Evolutionary conservation across 2,329 filamentous ascomycete genomes (phyloP).

Genomic region (Pseudocercospora vitis): DNA sequence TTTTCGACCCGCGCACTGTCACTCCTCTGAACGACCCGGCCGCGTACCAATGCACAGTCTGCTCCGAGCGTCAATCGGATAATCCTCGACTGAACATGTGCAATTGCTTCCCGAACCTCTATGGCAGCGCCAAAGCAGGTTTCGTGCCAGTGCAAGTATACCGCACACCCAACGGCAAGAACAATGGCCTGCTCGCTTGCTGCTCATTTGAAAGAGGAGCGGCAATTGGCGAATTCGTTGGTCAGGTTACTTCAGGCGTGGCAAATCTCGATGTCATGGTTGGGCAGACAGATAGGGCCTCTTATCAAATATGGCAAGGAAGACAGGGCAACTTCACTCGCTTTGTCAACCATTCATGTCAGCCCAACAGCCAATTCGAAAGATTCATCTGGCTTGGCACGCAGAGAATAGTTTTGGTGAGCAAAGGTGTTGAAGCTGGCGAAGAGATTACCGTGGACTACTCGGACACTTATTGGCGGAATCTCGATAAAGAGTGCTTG

Average conservation of each 20-base stretch:
- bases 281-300: constrained; percentile 43
- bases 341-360: constrained; percentile 61
- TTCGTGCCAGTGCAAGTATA: constrained; percentile 54
- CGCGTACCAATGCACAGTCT: constrained; percentile 45
- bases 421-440: constrained; percentile 55
- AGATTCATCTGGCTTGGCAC: constrained; percentile 58
- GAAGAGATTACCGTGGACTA: constrained; percentile 60
- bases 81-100: constrained; percentile 52
- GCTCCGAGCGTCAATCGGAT: constrained; percentile 53
- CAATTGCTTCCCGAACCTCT: constrained; percentile 56
- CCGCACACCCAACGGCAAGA: constrained; percentile 54
- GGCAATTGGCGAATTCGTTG: constrained; percentile 58
- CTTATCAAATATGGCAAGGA: constrained; percentile 61
- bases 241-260: constrained; percentile 55
- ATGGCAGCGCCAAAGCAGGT: constrained; percentile 46
- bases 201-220: constrained; percentile 53
- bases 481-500: constrained; percentile 56
- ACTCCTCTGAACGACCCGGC: constrained; percentile 32
- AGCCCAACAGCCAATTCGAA: constrained; percentile 58
- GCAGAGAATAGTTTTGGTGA: constrained; percentile 57
- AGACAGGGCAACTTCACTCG: constrained; percentile 58
- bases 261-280: constrained; percentile 57
- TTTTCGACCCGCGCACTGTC: constrained; percentile 52
- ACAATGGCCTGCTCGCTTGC: constrained; percentile 54
- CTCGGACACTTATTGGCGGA: constrained; percentile 58